Evolutionary conservation across 2,329 filamentous ascomycete genomes (phyloP).

Genomic region (Penicillium sclerotigenum): DNA sequence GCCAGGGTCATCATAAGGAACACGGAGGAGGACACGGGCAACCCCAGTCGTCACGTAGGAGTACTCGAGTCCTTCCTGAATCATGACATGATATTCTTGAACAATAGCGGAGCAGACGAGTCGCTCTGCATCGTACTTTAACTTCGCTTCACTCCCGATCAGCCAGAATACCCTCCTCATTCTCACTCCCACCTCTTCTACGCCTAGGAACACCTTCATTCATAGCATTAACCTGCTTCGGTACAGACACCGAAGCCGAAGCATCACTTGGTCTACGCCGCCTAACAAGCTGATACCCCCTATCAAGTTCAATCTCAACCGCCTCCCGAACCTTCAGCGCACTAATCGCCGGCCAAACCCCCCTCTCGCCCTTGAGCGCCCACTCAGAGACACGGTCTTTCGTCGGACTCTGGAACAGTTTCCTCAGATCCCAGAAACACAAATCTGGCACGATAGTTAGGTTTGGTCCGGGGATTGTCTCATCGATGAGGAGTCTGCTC

Average conservation of each 20-base stretch:
- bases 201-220: slow-evolving; percentile 31
- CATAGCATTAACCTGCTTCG: slow-evolving; percentile 17
- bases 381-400: slow-evolving; percentile 74
- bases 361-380: slow-evolving; percentile 79
- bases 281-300: slow-evolving; percentile 76
- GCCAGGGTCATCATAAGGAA: too few relatives aligned
- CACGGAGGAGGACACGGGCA: too few relatives aligned
- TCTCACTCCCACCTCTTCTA: slow-evolving; percentile 24
- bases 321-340: slow-evolving; percentile 78
- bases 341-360: slow-evolving; percentile 85
- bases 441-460: slow-evolving; percentile 82
- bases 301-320: slow-evolving; percentile 82
- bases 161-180: slow-evolving; percentile 13
- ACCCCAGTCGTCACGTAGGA: too few relatives aligned
- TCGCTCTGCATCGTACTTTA: too few relatives aligned
- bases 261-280: slow-evolving; percentile 37
- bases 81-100: too few relatives aligned
- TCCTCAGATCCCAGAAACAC: slow-evolving; percentile 67
- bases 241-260: slow-evolving; percentile 11
- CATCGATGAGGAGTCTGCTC: slow-evolving; percentile 75
- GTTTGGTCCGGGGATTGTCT: slow-evolving; percentile 72
- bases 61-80: too few relatives aligned
- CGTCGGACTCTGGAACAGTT: slow-evolving; percentile 79
- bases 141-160: slow-evolving; percentile 6
- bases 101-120: too few relatives aligned